Percentiles rank a stretch among this genome's conserved stretches.
These are phyloP conservation scores for Cytospora piceae DNA, from an alignment of 2,329 filamentous ascomycete species.

Conservation along the genomic window DNA sequence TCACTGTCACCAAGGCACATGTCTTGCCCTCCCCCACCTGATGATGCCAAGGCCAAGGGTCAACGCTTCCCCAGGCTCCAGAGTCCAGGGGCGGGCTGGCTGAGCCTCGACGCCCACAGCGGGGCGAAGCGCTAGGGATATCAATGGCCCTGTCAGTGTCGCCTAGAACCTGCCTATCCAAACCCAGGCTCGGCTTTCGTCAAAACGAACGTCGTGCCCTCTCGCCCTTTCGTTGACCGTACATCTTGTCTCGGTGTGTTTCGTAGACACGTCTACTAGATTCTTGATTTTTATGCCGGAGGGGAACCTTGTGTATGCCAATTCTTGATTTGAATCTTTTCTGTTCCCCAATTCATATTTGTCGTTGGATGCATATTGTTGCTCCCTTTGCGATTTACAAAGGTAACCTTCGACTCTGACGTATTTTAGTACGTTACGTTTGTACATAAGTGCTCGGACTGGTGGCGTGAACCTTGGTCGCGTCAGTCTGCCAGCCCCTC, in stretches of 20 bases:
- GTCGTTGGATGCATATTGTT: neutral
- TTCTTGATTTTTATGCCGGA: neutral
- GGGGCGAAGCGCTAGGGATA: neutral
- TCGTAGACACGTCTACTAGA: neutral
- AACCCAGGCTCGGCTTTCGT: neutral
- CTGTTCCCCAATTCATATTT: neutral
- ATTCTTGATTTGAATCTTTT: neutral
- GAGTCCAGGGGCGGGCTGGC: neutral
- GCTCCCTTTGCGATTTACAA: neutral
- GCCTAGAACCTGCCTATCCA: neutral
- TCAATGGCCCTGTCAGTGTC: neutral
- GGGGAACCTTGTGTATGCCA: neutral
- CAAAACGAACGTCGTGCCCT: neutral
- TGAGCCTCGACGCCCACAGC: constrained; percentile 1
- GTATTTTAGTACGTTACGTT: neutral
- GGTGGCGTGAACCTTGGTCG: neutral
- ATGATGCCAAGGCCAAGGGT: too few relatives aligned
- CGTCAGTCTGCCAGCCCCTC: neutral
- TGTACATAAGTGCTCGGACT: neutral
- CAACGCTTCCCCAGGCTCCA: neutral
- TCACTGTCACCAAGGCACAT: neutral
- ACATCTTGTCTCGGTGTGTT: neutral
- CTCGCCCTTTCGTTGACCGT: neutral
- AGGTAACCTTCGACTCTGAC: neutral
- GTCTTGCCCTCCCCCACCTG: neutral